These are phyloP conservation scores for Chalaropsis thielavioides DNA, from an alignment of 2,329 filamentous ascomycete species.

Conservation along the genomic window DNA sequence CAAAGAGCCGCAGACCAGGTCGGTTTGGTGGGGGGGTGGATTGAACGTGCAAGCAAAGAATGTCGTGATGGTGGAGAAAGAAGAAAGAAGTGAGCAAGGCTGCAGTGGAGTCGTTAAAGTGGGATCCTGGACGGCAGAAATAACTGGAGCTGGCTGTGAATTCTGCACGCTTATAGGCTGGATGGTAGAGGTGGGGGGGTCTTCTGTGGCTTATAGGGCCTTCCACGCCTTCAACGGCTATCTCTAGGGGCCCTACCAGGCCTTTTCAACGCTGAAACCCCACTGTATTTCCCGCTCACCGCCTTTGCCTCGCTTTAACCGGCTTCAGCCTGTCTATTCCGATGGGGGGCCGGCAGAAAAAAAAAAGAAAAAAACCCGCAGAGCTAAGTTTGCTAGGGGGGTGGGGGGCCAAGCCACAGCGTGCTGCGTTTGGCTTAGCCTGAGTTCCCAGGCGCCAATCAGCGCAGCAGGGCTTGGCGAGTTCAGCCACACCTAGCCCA, in stretches of 20 bases:
- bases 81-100: constrained; percentile 9
- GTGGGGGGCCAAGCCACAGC: not conserved
- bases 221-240: not conserved
- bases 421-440: not conserved
- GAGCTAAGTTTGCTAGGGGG: too few relatives aligned
- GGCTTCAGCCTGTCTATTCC: not conserved
- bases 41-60: constrained; percentile 9
- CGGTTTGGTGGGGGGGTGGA: not conserved
- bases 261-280: too few relatives aligned
- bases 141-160: too few relatives aligned
- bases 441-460: not conserved
- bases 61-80: constrained; percentile 18
- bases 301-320: not conserved
- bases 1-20: constrained; percentile 6
- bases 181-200: too few relatives aligned
- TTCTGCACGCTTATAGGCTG: too few relatives aligned
- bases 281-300: not conserved
- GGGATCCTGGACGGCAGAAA: not conserved
- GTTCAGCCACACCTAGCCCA: constrained; percentile 8
- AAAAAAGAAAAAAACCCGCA: too few relatives aligned
- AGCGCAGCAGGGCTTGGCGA: not conserved
- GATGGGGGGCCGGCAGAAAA: not conserved
- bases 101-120: constrained; percentile 1
- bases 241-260: too few relatives aligned
- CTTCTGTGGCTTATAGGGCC: not conserved